Evolutionary conservation across 169 alveolate genomes (phyloP).

Genomic region (Eimeria zaria): DNA sequence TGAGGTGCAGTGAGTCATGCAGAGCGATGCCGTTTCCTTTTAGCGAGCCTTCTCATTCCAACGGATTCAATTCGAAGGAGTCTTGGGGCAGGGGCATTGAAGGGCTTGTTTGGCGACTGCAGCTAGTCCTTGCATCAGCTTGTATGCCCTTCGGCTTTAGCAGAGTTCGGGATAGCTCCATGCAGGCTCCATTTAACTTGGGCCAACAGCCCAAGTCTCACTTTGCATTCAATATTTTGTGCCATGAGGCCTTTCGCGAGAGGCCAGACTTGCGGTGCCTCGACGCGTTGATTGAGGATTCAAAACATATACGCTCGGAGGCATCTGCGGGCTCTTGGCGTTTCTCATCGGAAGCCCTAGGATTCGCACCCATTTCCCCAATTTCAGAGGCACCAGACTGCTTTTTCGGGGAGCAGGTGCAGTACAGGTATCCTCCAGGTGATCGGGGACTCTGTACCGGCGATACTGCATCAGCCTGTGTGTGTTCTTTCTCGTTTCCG

Average conservation of each 20-base stretch:
- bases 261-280: conserved; percentile 37
- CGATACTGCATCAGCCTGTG: background rate
- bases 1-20: conserved; percentile 19
- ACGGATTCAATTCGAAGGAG: background rate
- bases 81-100: conserved; percentile 19
- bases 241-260: conserved; percentile 67
- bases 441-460: background rate
- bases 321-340: background rate
- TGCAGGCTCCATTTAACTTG: conserved; percentile 25
- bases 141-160: conserved; percentile 69
- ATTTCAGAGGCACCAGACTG: background rate
- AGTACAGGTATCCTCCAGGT: background rate
- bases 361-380: background rate
- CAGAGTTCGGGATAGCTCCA: background rate
- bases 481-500: background rate
- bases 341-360: background rate
- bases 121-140: conserved; percentile 47
- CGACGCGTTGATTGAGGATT: background rate
- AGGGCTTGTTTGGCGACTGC: conserved; percentile 76
- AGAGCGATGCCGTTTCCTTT: conserved; percentile 44
- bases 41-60: background rate
- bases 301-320: background rate
- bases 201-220: conserved; percentile 38
- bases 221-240: conserved; percentile 41
- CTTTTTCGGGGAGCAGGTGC: background rate